Conservation (phyloP, 2,329 filamentous ascomycete genomes). For the Aspergillus tamarii region DNA sequence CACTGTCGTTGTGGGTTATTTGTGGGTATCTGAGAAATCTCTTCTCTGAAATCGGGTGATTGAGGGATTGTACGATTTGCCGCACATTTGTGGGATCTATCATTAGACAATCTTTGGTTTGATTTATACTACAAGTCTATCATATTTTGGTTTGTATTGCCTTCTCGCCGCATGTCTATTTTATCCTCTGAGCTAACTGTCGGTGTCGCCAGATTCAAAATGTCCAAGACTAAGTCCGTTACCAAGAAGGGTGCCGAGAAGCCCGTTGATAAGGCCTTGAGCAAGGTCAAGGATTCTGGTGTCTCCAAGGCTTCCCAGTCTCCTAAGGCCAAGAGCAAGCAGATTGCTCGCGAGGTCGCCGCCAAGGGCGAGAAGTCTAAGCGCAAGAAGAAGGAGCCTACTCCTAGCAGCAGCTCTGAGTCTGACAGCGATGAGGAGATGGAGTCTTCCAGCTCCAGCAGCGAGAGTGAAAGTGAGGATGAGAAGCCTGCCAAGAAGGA, state of each 20-base stretch:
- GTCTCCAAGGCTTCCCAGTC: slow-evolving; percentile 50
- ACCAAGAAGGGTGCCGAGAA: slow-evolving; percentile 43
- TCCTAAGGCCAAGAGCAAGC: slow-evolving; percentile 50
- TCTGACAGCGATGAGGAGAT: slow-evolving; percentile 39
- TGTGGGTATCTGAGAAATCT: slow-evolving; percentile 40
- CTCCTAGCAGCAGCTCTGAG: slow-evolving; percentile 40
- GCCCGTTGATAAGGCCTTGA: slow-evolving; percentile 45
- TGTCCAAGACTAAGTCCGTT: slow-evolving; percentile 50
- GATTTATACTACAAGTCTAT: slow-evolving; percentile 7
- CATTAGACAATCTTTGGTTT: slow-evolving; percentile 23
- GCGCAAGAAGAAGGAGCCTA: slow-evolving; percentile 48
- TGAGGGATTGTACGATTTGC: slow-evolving; percentile 41
- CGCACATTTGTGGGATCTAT: slow-evolving; percentile 35
- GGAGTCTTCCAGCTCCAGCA: slow-evolving; percentile 28
- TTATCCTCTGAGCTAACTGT: slow-evolving; percentile 21
- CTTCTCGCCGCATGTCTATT: background rate
- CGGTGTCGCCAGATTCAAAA: slow-evolving; percentile 34
- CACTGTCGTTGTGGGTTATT: slow-evolving; percentile 46
- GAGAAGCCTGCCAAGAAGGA: slow-evolving; percentile 42
- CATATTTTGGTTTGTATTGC: slow-evolving; percentile 8
- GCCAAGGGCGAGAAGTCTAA: slow-evolving; percentile 46
- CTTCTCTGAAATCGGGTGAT: slow-evolving; percentile 37
- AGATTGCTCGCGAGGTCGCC: slow-evolving; percentile 45
- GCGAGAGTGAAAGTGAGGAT: slow-evolving; percentile 40
- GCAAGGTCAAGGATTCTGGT: slow-evolving; percentile 52